Evolutionary conservation across 1,139 yeast species (phyloP).

Genomic region (Fermentozyma sake): DNA sequence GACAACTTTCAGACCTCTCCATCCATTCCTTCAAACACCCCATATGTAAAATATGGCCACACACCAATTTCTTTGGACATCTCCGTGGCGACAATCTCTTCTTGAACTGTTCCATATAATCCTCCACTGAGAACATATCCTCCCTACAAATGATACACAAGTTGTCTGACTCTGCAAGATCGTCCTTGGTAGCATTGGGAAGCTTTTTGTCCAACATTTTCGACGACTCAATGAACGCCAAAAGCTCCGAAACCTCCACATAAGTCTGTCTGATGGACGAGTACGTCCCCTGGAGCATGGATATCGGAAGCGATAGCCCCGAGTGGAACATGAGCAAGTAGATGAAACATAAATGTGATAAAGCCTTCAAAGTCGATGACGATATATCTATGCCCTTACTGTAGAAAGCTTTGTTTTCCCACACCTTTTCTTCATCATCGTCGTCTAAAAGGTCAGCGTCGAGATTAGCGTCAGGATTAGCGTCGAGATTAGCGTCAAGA

Average conservation of each 20-base stretch:
- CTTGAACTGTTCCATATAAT: conserved; percentile 8
- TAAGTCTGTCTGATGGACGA: conserved; percentile 47
- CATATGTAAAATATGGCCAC: conserved; percentile 86
- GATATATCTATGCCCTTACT: conserved; percentile 55
- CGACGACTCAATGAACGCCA: conserved; percentile 56
- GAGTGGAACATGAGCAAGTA: conserved; percentile 44
- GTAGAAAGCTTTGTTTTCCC: conserved; percentile 71
- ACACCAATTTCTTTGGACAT: conserved; percentile 69
- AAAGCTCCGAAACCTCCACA: conserved; percentile 48
- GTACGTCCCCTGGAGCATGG: conserved; percentile 64
- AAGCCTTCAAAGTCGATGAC: conserved; percentile 38
- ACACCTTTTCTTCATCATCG: conserved; percentile 44
- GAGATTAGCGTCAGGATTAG: conserved; percentile 1
- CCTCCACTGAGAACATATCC: conserved; percentile 51
- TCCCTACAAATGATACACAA: conserved; percentile 84
- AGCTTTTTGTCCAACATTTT: conserved; percentile 63
- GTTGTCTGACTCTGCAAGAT: conserved; percentile 54
- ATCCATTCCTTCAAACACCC: conserved; percentile 93
- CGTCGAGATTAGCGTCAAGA: conserved; percentile 1
- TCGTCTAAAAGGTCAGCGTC: too few species aligned
- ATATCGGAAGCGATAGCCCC: conserved; percentile 58
- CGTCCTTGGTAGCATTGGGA: conserved; percentile 55
- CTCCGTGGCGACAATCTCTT: conserved; percentile 36
- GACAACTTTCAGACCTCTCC: conserved; percentile 87
- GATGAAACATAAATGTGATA: conserved; percentile 29